phyloP scores from a whole-genome alignment of 495 filamentous ascomycete genomes.

The Xylaria sp. region DNA sequence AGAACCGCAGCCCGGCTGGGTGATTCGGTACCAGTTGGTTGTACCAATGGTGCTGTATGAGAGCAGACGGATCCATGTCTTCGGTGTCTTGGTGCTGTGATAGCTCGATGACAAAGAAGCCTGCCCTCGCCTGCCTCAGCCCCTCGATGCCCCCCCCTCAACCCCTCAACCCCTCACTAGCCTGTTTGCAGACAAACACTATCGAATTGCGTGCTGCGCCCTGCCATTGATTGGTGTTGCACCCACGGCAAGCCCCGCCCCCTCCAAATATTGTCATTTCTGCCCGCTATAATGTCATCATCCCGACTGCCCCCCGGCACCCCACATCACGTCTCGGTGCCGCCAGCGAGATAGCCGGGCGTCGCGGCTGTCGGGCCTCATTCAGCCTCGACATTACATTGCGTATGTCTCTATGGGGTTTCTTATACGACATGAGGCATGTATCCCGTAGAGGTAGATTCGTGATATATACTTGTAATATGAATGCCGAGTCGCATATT shows the following conservation, averaged over 20 bases:
- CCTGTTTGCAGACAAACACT: slow-evolving; percentile 28
- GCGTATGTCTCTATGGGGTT: neutral
- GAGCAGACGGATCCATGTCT: neutral
- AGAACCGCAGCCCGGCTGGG: neutral
- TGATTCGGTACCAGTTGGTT: neutral
- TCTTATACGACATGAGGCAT: neutral
- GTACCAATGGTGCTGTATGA: neutral
- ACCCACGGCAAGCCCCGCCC: slow-evolving; percentile 24
- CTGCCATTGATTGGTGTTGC: slow-evolving; percentile 34
- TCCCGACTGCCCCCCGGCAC: slow-evolving; percentile 26
- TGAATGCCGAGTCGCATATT: neutral
- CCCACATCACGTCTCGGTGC: neutral
- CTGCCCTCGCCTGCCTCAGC: slow-evolving; percentile 32
- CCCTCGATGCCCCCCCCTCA: slow-evolving; percentile 15
- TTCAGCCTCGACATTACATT: slow-evolving; percentile 15
- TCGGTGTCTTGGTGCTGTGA: slow-evolving; percentile 5
- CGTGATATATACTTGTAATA: neutral
- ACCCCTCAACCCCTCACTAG: slow-evolving; percentile 39
- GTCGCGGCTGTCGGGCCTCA: slow-evolving; percentile 20
- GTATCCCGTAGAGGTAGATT: neutral
- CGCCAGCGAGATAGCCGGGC: slow-evolving; percentile 6
- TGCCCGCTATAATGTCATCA: slow-evolving; percentile 40
- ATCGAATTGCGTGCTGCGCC: slow-evolving; percentile 38
- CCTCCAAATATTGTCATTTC: slow-evolving; percentile 40
- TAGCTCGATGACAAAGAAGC: slow-evolving; percentile 12